Evolutionary conservation across 176 grass and related monocot species (phyloP), one percentile per base, ranked within the genome.

Genomic region (Hyparrhenia diplandra): DNA sequence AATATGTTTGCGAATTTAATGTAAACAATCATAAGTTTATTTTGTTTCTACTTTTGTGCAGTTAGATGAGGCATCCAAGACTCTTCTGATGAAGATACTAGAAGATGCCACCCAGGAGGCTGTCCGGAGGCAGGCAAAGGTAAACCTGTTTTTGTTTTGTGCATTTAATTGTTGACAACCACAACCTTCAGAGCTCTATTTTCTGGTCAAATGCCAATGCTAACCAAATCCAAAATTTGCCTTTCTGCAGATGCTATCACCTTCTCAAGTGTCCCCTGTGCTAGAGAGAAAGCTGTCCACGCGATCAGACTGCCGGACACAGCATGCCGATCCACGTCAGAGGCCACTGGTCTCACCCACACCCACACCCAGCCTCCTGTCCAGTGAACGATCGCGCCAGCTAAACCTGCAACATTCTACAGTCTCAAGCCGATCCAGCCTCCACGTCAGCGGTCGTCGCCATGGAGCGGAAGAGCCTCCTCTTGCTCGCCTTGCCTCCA

Each of bases 41-140:
- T 73, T 42, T 42, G 40, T 42, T n/a, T n/a, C n/a, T n/a, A 70
- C 23, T 27, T 47, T 18, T 41, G 25, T 78, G 55, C 76, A 97
- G 94, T 87, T 97, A 49, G 87, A 89, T 35, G 77, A 83, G 32
- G 69, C 82, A 74, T 92, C 89, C 29, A 90, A 43, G 74, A 8
- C 64, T 82, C 67, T 92, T 69, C 14, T 94, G 43, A 85, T 87
- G 89, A 94, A 67, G 69, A 79, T 97, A 46, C 80, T 94, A 13
- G 91, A 94, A n/a, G 78, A 88, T 7, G 85, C 87, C 25, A 94
- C 87, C 30, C 74, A 85, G 47, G 64, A 83, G 21, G 31, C 77
- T 70, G 77, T 92, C 73, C 35, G 45, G 20, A 76, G 58, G 18
- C 89, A 90, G 51, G 85, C 87, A 57, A 92, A 85, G 94, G 94